Evolutionary conservation across 768 basidiomycete genomes (phyloP).

Genomic region (Amyloporia xantha): DNA sequence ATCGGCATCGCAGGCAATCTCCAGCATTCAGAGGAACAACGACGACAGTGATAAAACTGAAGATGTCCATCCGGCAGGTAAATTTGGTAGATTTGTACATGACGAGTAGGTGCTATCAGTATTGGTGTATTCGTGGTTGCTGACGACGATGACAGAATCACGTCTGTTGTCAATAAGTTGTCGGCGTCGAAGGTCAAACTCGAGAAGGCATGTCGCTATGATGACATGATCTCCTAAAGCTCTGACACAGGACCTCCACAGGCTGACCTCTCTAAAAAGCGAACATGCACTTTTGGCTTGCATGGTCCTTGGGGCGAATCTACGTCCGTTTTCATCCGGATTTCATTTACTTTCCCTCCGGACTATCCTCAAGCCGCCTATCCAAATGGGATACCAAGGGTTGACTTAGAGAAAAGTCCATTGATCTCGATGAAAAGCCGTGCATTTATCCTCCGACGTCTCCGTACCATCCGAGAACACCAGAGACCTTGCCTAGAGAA

Average conservation of each 20-base stretch:
- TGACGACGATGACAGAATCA: slow-evolving; percentile 47
- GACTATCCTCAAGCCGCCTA: slow-evolving; percentile 62
- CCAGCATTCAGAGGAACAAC: slow-evolving; percentile 5
- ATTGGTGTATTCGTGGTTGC: neutral
- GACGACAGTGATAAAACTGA: slow-evolving; percentile 43
- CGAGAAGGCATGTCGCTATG: slow-evolving; percentile 62
- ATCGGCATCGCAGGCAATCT: slow-evolving; percentile 9
- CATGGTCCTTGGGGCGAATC: slow-evolving; percentile 90
- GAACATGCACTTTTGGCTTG: slow-evolving; percentile 79
- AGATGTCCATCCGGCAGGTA: slow-evolving; percentile 28
- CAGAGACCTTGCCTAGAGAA: slow-evolving; percentile 81
- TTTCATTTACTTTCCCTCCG: slow-evolving; percentile 84
- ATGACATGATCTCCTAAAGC: too few species aligned
- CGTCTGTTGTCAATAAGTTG: slow-evolving; percentile 62
- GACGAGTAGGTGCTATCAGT: slow-evolving; percentile 55
- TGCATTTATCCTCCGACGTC: slow-evolving; percentile 69
- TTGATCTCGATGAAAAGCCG: slow-evolving; percentile 74
- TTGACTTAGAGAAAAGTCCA: slow-evolving; percentile 81
- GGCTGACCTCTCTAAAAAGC: slow-evolving; percentile 65
- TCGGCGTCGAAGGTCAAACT: slow-evolving; percentile 68
- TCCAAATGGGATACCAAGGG: slow-evolving; percentile 60
- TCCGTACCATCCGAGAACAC: slow-evolving; percentile 62
- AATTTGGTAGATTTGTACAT: slow-evolving; percentile 48
- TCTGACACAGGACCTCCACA: slow-evolving; percentile 24
- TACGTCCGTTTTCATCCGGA: slow-evolving; percentile 77